phyloP scores from a whole-genome alignment of 2,329 filamentous ascomycete genomes.

The Phaeomoniella chlamydospora region DNA sequence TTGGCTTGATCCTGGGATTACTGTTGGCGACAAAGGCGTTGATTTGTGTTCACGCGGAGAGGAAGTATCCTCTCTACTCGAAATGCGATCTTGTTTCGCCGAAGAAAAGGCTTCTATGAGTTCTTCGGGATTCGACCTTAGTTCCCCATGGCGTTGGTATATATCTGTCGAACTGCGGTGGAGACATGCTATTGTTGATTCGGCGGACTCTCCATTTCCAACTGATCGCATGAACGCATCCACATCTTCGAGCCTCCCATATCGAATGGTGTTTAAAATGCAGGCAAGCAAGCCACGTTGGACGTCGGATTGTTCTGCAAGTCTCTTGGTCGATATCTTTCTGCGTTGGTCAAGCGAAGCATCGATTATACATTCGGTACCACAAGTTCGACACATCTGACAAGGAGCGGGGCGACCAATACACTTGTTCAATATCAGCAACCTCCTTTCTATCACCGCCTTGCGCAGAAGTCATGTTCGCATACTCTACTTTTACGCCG shows the following conservation, averaged over 20 bases:
- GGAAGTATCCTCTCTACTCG: too few species aligned
- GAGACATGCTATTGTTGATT: background rate
- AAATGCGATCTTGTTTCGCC: too few species aligned
- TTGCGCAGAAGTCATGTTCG: background rate
- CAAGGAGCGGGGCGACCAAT: background rate
- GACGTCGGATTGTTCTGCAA: background rate
- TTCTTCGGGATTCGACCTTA: too few species aligned
- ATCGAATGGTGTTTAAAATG: background rate
- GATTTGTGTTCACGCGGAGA: too few species aligned
- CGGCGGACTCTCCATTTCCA: background rate
- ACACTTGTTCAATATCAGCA: too few species aligned
- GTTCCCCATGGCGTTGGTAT: too few species aligned
- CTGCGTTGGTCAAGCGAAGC: background rate
- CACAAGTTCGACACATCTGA: background rate
- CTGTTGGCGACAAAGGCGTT: too few species aligned
- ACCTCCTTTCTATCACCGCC: too few species aligned
- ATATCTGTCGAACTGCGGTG: too few species aligned
- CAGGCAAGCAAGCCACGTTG: background rate
- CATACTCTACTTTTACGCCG: constrained; percentile 1
- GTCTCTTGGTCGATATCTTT: background rate
- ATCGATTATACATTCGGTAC: constrained; percentile 1
- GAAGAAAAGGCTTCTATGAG: too few species aligned
- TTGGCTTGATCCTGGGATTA: too few species aligned
- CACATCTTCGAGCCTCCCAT: background rate
- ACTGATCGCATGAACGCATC: background rate